These are phyloP conservation scores for Kwoniella sp. DNA, from an alignment of 768 basidiomycete genomes.

Conservation along the genomic window DNA sequence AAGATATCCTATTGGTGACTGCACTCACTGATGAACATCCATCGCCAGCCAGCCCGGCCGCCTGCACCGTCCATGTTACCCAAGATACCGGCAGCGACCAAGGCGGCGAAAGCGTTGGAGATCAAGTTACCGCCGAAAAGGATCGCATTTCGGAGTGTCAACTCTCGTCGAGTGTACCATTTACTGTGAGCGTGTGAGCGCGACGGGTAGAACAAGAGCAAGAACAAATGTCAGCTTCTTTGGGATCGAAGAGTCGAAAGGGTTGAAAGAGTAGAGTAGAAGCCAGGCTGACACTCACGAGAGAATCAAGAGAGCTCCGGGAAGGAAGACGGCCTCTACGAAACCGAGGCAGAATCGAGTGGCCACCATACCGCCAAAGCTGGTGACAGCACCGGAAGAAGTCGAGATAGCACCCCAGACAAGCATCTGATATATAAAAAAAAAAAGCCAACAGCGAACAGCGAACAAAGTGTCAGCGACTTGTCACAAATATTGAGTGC, in stretches of 20 bases:
- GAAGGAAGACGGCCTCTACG: conserved; percentile 57
- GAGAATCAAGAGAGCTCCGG: conserved; percentile 51
- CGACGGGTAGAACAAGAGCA: too few relatives aligned
- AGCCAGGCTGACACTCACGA: too few relatives aligned
- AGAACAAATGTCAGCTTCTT: too few relatives aligned
- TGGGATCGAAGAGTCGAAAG: too few relatives aligned
- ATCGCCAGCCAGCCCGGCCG: conserved; percentile 70
- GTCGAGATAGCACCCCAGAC: conserved; percentile 47
- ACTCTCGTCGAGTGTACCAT: conserved; percentile 50
- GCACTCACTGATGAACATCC: conserved; percentile 73
- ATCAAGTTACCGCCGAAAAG: conserved; percentile 61
- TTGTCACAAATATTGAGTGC: not conserved
- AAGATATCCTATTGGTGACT: conserved; percentile 30
- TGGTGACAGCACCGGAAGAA: conserved; percentile 60
- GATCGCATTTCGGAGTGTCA: conserved; percentile 46
- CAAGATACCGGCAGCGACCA: conserved; percentile 76
- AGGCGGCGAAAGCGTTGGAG: conserved; percentile 77
- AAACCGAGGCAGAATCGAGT: conserved; percentile 74
- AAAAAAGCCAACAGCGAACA: not conserved
- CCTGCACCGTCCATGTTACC: conserved; percentile 68
- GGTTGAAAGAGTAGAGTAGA: too few relatives aligned
- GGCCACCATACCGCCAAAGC: conserved; percentile 57
- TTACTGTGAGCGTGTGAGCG: conserved; percentile 7
- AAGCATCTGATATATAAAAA: too few relatives aligned
- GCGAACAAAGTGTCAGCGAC: not conserved